These are phyloP conservation scores for Lepidium africanum DNA, from an alignment of 345 rosid genomes.

Conservation along the genomic window DNA sequence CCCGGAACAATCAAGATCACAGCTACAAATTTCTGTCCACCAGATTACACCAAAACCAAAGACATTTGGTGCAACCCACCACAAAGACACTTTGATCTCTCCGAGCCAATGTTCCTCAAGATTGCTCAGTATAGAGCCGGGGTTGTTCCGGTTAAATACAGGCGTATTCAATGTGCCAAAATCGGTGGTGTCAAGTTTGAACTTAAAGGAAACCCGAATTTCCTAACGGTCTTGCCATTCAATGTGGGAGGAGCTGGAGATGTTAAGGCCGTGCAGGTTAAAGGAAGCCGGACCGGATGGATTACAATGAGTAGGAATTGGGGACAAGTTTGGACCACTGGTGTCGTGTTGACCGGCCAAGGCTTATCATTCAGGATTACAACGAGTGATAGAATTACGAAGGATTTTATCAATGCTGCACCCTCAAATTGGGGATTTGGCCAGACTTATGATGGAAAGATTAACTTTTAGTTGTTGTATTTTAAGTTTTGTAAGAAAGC, in stretches of 20 bases:
- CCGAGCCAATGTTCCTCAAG: conserved; percentile 34
- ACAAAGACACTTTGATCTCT: conserved; percentile 38
- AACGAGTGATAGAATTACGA: background rate
- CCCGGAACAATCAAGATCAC: conserved; percentile 22
- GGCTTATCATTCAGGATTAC: background rate
- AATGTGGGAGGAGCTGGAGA: conserved; percentile 29
- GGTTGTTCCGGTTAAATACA: conserved; percentile 33
- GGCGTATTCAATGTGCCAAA: conserved; percentile 32
- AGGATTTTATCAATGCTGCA: background rate
- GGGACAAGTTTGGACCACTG: background rate
- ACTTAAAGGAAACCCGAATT: conserved; percentile 25
- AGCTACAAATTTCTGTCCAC: conserved; percentile 59
- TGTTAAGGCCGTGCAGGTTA: background rate
- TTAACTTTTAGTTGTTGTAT: background rate
- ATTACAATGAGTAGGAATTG: background rate
- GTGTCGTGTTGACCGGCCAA: background rate
- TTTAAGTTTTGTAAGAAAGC: no score
- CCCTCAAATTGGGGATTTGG: conserved; percentile 8
- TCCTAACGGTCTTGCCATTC: conserved; percentile 23
- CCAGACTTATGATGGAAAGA: conserved; percentile 1
- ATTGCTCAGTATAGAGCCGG: conserved; percentile 31
- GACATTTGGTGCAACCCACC: conserved; percentile 47
- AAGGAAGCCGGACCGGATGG: conserved; percentile 1
- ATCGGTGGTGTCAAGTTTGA: conserved; percentile 43
- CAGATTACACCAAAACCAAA: conserved; percentile 17